phyloP scores from a whole-genome alignment of 2,329 filamentous ascomycete species.

The Aaosphaeria arxii region DNA sequence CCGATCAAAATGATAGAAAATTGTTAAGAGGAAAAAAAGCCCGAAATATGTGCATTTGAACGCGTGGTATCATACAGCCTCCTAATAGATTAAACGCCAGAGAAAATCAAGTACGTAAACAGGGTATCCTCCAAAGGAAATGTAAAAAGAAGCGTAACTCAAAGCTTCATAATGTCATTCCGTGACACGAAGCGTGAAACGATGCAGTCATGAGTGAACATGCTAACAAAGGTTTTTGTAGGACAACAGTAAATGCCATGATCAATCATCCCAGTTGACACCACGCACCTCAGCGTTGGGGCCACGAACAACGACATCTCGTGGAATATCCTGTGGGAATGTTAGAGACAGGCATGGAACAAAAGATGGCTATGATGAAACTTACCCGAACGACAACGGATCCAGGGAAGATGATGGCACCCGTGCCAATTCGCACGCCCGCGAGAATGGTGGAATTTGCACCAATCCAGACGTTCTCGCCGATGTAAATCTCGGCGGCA shows the following conservation, averaged over 20 bases:
- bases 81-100: background rate
- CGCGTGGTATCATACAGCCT: background rate
- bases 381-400: conserved; percentile 55
- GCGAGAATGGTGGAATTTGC: conserved; percentile 60
- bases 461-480: conserved; percentile 67
- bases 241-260: background rate
- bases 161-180: background rate
- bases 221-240: no score
- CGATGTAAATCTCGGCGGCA: conserved; percentile 72
- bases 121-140: conserved; percentile 25
- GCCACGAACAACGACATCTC: conserved; percentile 46
- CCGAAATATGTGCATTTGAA: background rate
- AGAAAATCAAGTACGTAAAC: conserved; percentile 1
- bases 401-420: conserved; percentile 53
- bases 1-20: no score
- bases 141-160: background rate
- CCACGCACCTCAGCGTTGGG: conserved; percentile 43
- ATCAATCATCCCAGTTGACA: conserved; percentile 14
- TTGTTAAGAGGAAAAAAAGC: no score
- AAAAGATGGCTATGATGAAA: conserved; percentile 5
- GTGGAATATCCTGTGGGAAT: conserved; percentile 42
- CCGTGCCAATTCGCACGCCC: conserved; percentile 53
- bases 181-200: no score
- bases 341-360: conserved; percentile 12
- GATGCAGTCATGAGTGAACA: no score